These are phyloP conservation scores for Coemansia sp. DNA, from an alignment of 192 early-diverging fungal genomes.

Conservation along the genomic window DNA sequence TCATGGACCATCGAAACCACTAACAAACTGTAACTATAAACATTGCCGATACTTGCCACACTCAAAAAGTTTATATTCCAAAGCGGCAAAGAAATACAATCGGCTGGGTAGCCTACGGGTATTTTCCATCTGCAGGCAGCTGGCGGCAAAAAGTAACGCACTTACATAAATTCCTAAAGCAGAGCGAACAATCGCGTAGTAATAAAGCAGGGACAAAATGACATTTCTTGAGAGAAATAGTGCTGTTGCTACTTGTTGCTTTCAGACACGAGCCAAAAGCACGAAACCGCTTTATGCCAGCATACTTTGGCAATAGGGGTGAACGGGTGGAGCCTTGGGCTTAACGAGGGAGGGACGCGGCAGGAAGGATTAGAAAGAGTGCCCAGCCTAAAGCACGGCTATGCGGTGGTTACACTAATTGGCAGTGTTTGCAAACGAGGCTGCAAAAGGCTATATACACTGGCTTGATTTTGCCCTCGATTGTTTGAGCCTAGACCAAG, in stretches of 20 bases:
- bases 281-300: not conserved
- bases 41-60: conserved; percentile 4
- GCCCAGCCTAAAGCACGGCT: not conserved
- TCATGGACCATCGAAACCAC: not conserved
- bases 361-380: not conserved
- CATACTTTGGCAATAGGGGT: not conserved
- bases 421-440: not conserved
- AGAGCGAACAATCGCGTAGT: not conserved
- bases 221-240: not conserved
- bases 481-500: not conserved
- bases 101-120: not conserved
- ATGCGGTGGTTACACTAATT: not conserved
- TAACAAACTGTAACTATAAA: not conserved
- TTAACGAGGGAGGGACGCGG: not conserved
- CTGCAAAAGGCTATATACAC: not conserved
- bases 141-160: not conserved
- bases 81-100: not conserved
- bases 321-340: not conserved
- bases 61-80: conserved; percentile 6
- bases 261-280: not conserved
- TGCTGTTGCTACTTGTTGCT: not conserved
- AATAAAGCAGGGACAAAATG: conserved; percentile 8
- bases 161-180: not conserved
- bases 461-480: not conserved
- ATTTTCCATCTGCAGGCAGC: not conserved